These are phyloP conservation scores for Astrothelium subdiscretum DNA, from an alignment of 495 filamentous ascomycete genomes.

Conservation along the genomic window DNA sequence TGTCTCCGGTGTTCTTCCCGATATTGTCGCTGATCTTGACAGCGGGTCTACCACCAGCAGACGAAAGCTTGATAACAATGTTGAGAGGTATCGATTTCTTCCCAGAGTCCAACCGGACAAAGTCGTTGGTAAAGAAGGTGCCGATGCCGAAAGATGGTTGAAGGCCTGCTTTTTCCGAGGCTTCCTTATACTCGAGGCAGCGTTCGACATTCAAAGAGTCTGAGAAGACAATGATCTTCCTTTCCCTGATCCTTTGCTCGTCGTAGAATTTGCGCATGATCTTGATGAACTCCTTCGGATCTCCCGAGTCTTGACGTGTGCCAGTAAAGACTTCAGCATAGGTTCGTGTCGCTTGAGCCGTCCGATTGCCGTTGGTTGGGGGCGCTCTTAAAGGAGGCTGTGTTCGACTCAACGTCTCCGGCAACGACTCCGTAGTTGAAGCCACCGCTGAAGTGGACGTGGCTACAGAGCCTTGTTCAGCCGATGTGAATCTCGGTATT, in stretches of 20 bases:
- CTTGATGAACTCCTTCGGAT: slow-evolving; percentile 72
- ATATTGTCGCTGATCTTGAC: slow-evolving; percentile 96
- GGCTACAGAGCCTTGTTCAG: slow-evolving; percentile 11
- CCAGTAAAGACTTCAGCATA: slow-evolving; percentile 84
- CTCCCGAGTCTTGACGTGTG: slow-evolving; percentile 89
- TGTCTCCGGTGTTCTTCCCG: slow-evolving; percentile 91
- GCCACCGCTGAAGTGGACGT: slow-evolving; percentile 15
- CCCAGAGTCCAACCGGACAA: slow-evolving; percentile 48
- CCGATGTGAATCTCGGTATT: slow-evolving; percentile 27
- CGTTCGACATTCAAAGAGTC: slow-evolving; percentile 86
- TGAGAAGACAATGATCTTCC: slow-evolving; percentile 94
- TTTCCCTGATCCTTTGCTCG: slow-evolving; percentile 56
- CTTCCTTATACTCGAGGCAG: slow-evolving; percentile 77
- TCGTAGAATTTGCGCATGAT: slow-evolving; percentile 83
- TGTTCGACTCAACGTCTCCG: slow-evolving; percentile 13
- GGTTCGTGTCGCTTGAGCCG: slow-evolving; percentile 26
- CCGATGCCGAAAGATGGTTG: slow-evolving; percentile 82
- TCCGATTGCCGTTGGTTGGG: slow-evolving; percentile 7
- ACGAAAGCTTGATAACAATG: slow-evolving; percentile 92
- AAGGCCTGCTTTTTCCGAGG: slow-evolving; percentile 70
- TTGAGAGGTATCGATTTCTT: slow-evolving; percentile 89
- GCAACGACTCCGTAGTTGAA: slow-evolving; percentile 1
- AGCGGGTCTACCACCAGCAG: slow-evolving; percentile 67
- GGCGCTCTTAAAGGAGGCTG: slow-evolving; percentile 20
- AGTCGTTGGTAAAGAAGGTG: slow-evolving; percentile 91